Base-by-base conservation (phyloP, 768 basidiomycete genomes). In the Russula ochroleuca region DNA sequence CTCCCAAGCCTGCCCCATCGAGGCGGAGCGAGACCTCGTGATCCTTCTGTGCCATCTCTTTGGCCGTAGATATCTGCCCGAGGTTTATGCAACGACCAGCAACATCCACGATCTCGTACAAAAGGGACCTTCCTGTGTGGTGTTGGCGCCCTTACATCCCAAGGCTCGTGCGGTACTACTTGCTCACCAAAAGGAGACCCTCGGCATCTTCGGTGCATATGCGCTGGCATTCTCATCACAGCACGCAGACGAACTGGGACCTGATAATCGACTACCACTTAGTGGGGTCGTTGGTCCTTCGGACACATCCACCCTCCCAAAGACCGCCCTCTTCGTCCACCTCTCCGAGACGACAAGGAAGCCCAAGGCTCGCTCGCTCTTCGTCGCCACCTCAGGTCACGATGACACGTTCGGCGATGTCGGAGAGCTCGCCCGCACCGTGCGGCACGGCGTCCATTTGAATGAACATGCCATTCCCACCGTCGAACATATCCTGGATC, bases 361-460 rank as follows among this genome's bases (percentile, higher is more conserved):
- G 0, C 73, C 79, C 28, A 68, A 74, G 1, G 79, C 77, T 33
- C 82, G 87, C 10, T 90, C 87, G 1, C 67, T 76, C 6, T 90
- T 88, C 66, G 85, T 84, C 8, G 85, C 87, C 0, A 85, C 79
- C 61, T 90, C 88, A 0, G 87, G 88, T 0, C 85, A 85, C 58
- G 79, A 71, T 33, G 87, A 90, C 68, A 60, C 67, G 1, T 88
- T 87, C 67, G 45, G 63, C 5, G 79, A 74, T 35, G 75, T 87
- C 13, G 63, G 72, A 1, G 86, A 90, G 65, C 76, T 90, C 10
- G 73, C 76, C 1, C 73, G 72, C 11, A 84, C 85, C 0, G 77
- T 78, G 0, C 77, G 87, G 28, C 70, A 70, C 8, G 86, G 85
- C 0, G 67, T 90, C 21, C 76, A 79, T 59, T 71, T 90, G 7